A percentile compares a stretch with the other conserved stretches of the same genome.
Evolutionary conservation across 768 basidiomycete genomes (phyloP).

Genomic region (Cystobasidium tubakii): DNA sequence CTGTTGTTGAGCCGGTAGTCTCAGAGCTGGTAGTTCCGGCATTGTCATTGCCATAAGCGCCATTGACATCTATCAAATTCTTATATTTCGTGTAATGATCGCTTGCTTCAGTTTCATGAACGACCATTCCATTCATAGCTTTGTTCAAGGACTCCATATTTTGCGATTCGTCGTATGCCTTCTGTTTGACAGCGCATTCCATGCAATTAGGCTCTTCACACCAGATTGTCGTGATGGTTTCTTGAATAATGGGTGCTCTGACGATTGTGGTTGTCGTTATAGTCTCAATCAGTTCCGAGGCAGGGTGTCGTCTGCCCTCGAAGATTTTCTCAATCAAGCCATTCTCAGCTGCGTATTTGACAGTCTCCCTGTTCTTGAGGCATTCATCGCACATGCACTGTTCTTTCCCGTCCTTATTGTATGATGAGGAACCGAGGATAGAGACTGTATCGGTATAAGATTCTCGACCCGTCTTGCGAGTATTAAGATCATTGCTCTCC

Average conservation of each 20-base stretch:
- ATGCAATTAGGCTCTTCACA: constrained; percentile 34
- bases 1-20: neutral
- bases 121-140: constrained; percentile 17
- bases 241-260: constrained; percentile 31
- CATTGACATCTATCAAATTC: neutral
- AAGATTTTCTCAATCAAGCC: constrained; percentile 34
- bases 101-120: constrained; percentile 21
- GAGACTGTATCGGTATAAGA: constrained; percentile 19
- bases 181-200: constrained; percentile 19
- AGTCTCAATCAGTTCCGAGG: constrained; percentile 26
- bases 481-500: constrained; percentile 27
- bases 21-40: neutral
- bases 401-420: neutral
- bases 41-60: neutral
- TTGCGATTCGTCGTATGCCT: constrained; percentile 16
- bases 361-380: constrained; percentile 25
- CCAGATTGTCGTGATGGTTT: constrained; percentile 21
- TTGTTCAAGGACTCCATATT: neutral
- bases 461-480: constrained; percentile 17
- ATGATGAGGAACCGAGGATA: constrained; percentile 1
- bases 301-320: constrained; percentile 10
- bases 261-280: constrained; percentile 30
- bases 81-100: neutral
- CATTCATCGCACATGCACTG: constrained; percentile 24
- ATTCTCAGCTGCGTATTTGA: constrained; percentile 29